phyloP scores from a whole-genome alignment of 345 rosid genomes.

The Crucihimalaya himalaica region DNA sequence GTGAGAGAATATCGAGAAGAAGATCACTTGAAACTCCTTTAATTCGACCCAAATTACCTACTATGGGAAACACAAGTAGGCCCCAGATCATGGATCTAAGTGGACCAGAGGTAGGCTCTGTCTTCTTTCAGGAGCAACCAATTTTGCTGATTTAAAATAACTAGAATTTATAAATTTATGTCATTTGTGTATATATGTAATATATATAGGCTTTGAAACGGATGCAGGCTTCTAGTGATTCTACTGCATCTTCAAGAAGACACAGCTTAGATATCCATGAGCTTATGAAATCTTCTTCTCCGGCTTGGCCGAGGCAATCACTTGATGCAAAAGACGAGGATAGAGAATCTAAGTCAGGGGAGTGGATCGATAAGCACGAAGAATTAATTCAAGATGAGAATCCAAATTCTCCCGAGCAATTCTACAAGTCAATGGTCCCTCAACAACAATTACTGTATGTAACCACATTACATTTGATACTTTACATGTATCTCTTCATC shows the following conservation, averaged over 20 bases:
- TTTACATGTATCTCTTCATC: not conserved
- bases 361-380: slow-evolving; percentile 64
- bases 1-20: slow-evolving; percentile 47
- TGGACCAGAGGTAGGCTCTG: slow-evolving; percentile 59
- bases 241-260: slow-evolving; percentile 57
- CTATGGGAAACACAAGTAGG: slow-evolving; percentile 42
- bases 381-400: slow-evolving; percentile 25
- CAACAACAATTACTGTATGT: slow-evolving; percentile 31
- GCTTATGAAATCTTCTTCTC: slow-evolving; percentile 59
- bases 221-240: slow-evolving; percentile 44
- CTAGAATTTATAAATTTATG: not conserved
- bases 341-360: slow-evolving; percentile 56
- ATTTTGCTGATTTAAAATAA: not conserved
- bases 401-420: not conserved
- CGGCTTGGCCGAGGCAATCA: slow-evolving; percentile 49
- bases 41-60: slow-evolving; percentile 47
- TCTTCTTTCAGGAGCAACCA: not conserved
- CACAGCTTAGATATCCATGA: slow-evolving; percentile 75
- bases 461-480: slow-evolving; percentile 30
- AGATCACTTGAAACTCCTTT: slow-evolving; percentile 55
- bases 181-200: not conserved
- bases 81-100: slow-evolving; percentile 59
- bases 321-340: slow-evolving; percentile 53
- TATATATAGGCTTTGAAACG: slow-evolving; percentile 35
- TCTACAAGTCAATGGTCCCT: slow-evolving; percentile 19